A percentile compares a stretch with the other conserved stretches of the same genome.
These are phyloP conservation scores for Mycena alexandri DNA, from an alignment of 768 basidiomycete genomes.

Conservation along the genomic window DNA sequence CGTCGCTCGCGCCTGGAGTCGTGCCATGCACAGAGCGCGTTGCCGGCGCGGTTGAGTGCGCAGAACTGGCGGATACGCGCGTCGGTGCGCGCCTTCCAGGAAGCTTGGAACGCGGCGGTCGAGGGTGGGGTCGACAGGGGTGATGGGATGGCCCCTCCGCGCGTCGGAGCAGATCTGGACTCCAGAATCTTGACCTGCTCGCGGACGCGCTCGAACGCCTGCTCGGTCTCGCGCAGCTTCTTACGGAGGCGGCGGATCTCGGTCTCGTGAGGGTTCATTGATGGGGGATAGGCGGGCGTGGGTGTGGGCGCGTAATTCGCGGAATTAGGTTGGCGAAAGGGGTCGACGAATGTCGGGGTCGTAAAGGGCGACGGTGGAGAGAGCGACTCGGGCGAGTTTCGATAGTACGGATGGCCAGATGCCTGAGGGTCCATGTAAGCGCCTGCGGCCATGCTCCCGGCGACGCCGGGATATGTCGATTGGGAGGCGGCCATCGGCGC, in stretches of 20 bases:
- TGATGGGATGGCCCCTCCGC: constrained; percentile 41
- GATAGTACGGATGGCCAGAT: constrained; percentile 46
- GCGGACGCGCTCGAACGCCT: constrained; percentile 64
- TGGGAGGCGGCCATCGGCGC: constrained; percentile 29
- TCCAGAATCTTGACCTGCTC: constrained; percentile 64
- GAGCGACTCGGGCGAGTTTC: constrained; percentile 53
- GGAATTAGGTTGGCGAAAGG: constrained; percentile 34
- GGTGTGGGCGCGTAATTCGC: constrained; percentile 34
- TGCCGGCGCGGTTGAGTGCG: constrained; percentile 88
- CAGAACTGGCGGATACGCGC: constrained; percentile 80
- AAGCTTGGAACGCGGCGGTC: constrained; percentile 64
- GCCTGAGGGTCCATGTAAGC: constrained; percentile 29
- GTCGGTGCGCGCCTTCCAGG: constrained; percentile 82
- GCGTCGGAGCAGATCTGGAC: constrained; percentile 52
- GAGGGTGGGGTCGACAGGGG: constrained; percentile 50
- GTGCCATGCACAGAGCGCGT: constrained; percentile 92
- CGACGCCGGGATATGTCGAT: constrained; percentile 24
- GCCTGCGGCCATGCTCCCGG: constrained; percentile 7
- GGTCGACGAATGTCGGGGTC: constrained; percentile 43
- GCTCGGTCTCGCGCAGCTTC: constrained; percentile 74
- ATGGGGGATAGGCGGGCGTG: constrained; percentile 42
- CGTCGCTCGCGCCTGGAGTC: constrained; percentile 89
- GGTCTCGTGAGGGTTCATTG: constrained; percentile 50
- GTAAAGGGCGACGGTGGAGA: constrained; percentile 51
- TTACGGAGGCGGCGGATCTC: constrained; percentile 70